Evolutionary conservation across 2,329 filamentous ascomycete species (phyloP).

Genomic region (Botrytis sinoallii): DNA sequence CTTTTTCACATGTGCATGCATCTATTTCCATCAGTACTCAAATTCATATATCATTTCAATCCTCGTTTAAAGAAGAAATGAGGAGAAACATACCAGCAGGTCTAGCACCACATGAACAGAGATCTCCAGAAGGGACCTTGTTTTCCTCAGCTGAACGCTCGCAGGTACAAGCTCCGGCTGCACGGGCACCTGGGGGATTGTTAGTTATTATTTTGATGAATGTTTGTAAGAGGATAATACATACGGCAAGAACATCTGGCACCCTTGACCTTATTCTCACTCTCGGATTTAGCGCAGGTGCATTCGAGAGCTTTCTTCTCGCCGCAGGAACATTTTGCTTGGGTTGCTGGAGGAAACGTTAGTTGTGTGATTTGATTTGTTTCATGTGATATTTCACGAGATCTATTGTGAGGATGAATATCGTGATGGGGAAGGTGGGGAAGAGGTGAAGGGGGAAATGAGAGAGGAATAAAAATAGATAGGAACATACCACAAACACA

Average conservation of each 20-base stretch:
- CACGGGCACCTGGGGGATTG: slow-evolving; percentile 51
- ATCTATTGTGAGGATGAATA: background rate
- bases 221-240: slow-evolving; percentile 29
- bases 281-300: slow-evolving; percentile 71
- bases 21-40: slow-evolving; percentile 41
- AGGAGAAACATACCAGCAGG: slow-evolving; percentile 58
- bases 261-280: slow-evolving; percentile 72
- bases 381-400: background rate
- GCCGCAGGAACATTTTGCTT: slow-evolving; percentile 82
- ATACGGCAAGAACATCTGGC: slow-evolving; percentile 76
- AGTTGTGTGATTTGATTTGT: background rate
- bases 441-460: background rate
- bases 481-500: slow-evolving; percentile 35
- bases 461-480: background rate
- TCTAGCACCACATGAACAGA: slow-evolving; percentile 76
- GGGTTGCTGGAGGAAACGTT: slow-evolving; percentile 43
- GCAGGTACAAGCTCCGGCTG: slow-evolving; percentile 78
- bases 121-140: slow-evolving; percentile 51
- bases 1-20: slow-evolving; percentile 82
- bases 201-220: background rate
- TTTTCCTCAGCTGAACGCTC: slow-evolving; percentile 71
- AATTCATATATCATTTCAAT: background rate
- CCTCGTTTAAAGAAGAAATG: background rate
- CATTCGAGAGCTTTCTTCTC: slow-evolving; percentile 84
- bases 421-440: background rate